These are phyloP conservation scores for Alternaria tenuissima DNA, from an alignment of 2,329 filamentous ascomycete species.

Conservation along the genomic window DNA sequence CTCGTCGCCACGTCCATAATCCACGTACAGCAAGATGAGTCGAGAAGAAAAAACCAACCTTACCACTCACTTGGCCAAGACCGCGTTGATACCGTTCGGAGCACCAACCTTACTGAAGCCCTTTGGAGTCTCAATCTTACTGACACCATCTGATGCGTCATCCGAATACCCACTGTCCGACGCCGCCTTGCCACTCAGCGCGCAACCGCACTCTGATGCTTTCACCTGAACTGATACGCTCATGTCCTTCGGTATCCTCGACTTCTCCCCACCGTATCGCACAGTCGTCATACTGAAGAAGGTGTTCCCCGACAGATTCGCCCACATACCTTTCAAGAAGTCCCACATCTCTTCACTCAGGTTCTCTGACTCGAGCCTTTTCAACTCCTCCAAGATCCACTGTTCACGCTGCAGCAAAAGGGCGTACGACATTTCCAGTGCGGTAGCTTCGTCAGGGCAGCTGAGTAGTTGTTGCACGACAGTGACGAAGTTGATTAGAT, in stretches of 20 bases:
- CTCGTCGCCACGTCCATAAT: neutral
- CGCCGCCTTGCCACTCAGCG: neutral
- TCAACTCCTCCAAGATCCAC: neutral
- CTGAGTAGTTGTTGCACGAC: neutral
- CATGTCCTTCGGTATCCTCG: neutral
- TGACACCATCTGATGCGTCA: neutral
- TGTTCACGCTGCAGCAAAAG: neutral
- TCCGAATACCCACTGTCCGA: neutral
- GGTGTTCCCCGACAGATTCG: neutral
- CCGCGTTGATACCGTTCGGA: neutral
- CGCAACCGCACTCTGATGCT: neutral
- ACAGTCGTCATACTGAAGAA: constrained; percentile 1
- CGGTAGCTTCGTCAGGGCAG: neutral
- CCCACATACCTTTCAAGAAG: neutral
- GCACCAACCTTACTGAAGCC: neutral
- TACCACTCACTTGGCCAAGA: neutral
- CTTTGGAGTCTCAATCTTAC: neutral
- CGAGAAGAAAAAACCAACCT: neutral
- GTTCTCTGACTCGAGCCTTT: neutral
- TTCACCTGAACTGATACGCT: neutral
- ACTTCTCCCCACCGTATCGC: constrained; percentile 1
- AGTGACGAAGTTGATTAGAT: neutral
- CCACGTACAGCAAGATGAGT: neutral
- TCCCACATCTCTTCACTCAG: neutral
- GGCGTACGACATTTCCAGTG: neutral